Percentiles rank a stretch among this genome's conserved stretches.
These are phyloP conservation scores for Penicillium sp. DNA, from an alignment of 2,329 filamentous ascomycete genomes.

Conservation along the genomic window DNA sequence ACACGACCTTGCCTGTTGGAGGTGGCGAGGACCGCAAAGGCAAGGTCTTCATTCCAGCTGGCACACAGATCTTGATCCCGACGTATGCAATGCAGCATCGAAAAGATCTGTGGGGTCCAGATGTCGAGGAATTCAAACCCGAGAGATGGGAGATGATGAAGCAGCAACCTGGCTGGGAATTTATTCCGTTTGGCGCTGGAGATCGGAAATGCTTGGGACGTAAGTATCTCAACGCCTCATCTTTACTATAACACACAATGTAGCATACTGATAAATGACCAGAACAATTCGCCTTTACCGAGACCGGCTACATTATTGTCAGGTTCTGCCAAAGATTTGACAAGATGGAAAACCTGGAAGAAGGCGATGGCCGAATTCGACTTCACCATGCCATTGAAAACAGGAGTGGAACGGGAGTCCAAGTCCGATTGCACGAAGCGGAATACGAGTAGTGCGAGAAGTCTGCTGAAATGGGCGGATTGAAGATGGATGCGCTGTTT, in stretches of 20 bases:
- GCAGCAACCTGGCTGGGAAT: slow-evolving; percentile 41
- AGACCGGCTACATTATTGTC: slow-evolving; percentile 11
- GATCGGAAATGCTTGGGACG: slow-evolving; percentile 25
- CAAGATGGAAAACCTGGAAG: slow-evolving; percentile 13
- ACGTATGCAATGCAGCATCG: slow-evolving; percentile 71
- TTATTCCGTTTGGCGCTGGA: slow-evolving; percentile 26
- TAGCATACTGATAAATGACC: background rate
- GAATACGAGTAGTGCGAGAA: slow-evolving; percentile 2
- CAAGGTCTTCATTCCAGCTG: slow-evolving; percentile 64
- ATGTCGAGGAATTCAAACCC: slow-evolving; percentile 33
- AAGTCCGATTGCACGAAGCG: slow-evolving; percentile 10
- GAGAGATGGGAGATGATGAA: slow-evolving; percentile 12
- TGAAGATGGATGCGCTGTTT: too few relatives aligned
- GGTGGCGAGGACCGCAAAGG: slow-evolving; percentile 58
- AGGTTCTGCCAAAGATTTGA: slow-evolving; percentile 13
- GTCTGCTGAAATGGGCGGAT: background rate
- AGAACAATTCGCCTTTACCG: slow-evolving; percentile 15
- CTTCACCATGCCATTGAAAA: slow-evolving; percentile 15
- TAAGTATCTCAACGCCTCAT: background rate
- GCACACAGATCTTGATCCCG: slow-evolving; percentile 63
- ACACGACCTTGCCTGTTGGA: slow-evolving; percentile 46
- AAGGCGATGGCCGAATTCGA: slow-evolving; percentile 12
- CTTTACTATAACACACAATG: too few relatives aligned
- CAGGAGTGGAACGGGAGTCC: slow-evolving; percentile 14
- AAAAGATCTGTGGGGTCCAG: slow-evolving; percentile 44